Conservation (phyloP, 257 asterid genomes). For the Solanum microdontum region DNA sequence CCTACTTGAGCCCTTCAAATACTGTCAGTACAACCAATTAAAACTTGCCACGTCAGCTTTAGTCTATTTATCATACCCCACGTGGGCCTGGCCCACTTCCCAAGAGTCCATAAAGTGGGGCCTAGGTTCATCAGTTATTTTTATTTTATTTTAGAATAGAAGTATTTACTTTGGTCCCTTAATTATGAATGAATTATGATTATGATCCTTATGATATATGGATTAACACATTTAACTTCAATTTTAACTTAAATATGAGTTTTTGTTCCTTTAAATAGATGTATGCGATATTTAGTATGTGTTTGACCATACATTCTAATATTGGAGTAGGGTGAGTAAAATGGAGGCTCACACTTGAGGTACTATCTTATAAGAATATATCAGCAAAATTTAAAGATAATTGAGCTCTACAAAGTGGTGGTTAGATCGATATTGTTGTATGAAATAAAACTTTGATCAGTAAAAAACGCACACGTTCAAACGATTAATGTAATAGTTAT, state of each 20-base stretch:
- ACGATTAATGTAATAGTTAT: neutral
- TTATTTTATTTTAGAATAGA: neutral
- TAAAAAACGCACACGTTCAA: fast-evolving
- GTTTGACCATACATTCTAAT: neutral
- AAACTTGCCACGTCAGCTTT: neutral
- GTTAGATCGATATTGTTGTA: neutral
- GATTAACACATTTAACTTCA: neutral
- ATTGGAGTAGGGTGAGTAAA: neutral
- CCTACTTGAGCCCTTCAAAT: neutral
- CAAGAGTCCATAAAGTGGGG: neutral
- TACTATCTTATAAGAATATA: neutral
- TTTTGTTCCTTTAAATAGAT: neutral
- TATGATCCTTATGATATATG: neutral
- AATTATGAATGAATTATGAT: neutral
- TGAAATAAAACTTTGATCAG: fast-evolving
- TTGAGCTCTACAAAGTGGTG: neutral
- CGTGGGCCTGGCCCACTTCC: neutral
- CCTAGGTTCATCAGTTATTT: neutral
- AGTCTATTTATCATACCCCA: neutral
- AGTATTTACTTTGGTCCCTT: neutral
- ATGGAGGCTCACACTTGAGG: neutral
- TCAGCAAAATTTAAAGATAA: neutral
- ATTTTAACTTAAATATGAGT: neutral
- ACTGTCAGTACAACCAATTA: neutral
- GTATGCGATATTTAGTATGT: neutral